Conservation (phyloP, 2,329 filamentous ascomycete species). For the Monilinia vaccinii-corymbosi region DNA sequence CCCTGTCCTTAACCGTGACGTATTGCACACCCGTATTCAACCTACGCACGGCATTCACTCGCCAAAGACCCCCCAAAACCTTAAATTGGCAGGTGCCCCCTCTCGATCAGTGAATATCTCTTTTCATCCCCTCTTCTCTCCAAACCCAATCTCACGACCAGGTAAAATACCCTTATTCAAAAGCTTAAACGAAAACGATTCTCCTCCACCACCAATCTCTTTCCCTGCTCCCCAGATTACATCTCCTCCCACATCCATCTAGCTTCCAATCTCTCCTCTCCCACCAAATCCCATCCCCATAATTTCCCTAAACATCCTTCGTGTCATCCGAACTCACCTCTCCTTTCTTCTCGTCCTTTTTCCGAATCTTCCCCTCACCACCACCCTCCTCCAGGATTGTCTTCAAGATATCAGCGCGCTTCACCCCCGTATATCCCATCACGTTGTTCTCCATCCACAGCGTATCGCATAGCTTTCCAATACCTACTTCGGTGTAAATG, state of each 20-base stretch:
- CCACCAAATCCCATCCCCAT: background rate
- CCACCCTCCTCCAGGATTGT: background rate
- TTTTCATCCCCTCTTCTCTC: background rate
- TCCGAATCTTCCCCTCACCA: too few species aligned
- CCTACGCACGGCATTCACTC: too few species aligned
- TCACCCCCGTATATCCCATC: background rate
- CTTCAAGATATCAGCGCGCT: background rate
- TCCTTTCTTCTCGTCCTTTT: background rate
- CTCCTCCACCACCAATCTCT: background rate
- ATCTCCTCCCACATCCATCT: background rate
- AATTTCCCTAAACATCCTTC: background rate
- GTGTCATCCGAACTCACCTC: background rate
- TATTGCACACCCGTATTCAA: too few species aligned
- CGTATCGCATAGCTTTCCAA: background rate
- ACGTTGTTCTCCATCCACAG: background rate
- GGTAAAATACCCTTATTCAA: background rate
- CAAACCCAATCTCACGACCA: background rate
- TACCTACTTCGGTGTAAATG: background rate
- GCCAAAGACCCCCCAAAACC: too few species aligned
- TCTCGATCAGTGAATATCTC: background rate
- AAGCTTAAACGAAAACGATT: background rate
- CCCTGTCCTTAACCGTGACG: too few species aligned
- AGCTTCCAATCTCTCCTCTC: background rate
- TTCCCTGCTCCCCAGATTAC: background rate
- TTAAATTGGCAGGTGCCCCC: too few species aligned